Evolutionary conservation across 1,139 yeast species (phyloP).

Genomic region (Hansenula sp.): DNA sequence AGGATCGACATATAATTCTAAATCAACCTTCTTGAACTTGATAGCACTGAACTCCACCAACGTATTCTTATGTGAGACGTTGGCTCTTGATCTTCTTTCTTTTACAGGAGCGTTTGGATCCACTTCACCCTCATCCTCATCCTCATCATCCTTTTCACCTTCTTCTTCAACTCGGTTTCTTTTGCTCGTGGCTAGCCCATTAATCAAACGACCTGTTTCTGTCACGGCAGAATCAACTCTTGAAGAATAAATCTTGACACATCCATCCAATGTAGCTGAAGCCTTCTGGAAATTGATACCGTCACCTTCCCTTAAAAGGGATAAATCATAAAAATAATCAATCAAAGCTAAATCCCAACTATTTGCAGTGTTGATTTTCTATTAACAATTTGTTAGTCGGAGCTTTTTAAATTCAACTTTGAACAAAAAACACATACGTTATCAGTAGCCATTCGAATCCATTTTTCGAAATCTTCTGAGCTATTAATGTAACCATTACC

Average conservation of each 20-base stretch:
- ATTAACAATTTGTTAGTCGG: neutral
- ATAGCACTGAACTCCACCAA: constrained; percentile 58
- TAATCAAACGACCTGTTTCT: constrained; percentile 81
- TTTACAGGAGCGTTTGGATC: constrained; percentile 31
- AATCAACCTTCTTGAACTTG: constrained; percentile 67
- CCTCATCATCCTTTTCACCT: constrained; percentile 26
- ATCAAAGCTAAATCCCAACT: constrained; percentile 85
- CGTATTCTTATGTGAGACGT: constrained; percentile 40
- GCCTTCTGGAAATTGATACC: constrained; percentile 74
- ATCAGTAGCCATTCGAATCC: constrained; percentile 34
- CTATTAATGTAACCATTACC: constrained; percentile 21
- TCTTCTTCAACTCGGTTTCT: constrained; percentile 13
- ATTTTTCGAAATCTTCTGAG: constrained; percentile 31
- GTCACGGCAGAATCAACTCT: constrained; percentile 91
- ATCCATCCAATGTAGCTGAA: constrained; percentile 78
- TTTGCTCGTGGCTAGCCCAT: constrained; percentile 64
- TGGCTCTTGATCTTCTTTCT: constrained; percentile 33
- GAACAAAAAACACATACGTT: constrained; percentile 13
- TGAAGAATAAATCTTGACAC: constrained; percentile 79
- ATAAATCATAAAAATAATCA: constrained; percentile 76
- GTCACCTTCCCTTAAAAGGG: constrained; percentile 56
- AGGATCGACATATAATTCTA: constrained; percentile 82
- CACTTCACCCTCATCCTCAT: constrained; percentile 29
- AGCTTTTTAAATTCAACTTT: too few relatives aligned
- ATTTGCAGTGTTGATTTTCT: constrained; percentile 59